Conservation (phyloP, 2,329 filamentous ascomycete species). For the Aspergillus proliferans region DNA sequence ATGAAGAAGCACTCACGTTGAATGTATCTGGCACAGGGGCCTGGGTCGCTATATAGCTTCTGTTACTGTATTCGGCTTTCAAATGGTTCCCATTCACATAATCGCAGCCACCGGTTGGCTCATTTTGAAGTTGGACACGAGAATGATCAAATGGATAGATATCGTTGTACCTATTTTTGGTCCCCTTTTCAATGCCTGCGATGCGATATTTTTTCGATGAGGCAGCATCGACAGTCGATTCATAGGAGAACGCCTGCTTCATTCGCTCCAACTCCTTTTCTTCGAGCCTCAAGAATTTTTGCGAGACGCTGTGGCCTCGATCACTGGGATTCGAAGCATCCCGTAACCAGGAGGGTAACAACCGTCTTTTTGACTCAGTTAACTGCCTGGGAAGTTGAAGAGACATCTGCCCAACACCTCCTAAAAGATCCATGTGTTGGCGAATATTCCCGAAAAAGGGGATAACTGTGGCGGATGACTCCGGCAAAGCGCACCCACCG, state of each 20-base stretch:
- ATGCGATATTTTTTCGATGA: conserved; percentile 57
- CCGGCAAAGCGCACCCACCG: conserved; percentile 78
- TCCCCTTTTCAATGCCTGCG: conserved; percentile 88
- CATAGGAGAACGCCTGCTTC: conserved; percentile 66
- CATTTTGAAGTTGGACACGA: conserved; percentile 69
- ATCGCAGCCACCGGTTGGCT: conserved; percentile 66
- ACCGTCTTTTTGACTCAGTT: conserved; percentile 41
- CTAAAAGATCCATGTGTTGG: conserved; percentile 91
- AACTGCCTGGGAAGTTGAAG: conserved; percentile 54
- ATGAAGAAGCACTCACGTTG: conserved; percentile 54
- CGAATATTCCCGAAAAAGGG: conserved; percentile 95
- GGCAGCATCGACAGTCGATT: conserved; percentile 51
- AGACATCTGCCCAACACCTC: conserved; percentile 77
- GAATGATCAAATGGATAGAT: conserved; percentile 95
- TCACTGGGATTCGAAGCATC: conserved; percentile 61
- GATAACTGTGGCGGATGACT: conserved; percentile 60
- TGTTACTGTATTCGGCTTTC: conserved; percentile 72
- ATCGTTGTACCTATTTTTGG: conserved; percentile 96
- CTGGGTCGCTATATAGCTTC: conserved; percentile 92
- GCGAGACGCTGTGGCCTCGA: conserved; percentile 71
- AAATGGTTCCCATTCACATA: conserved; percentile 94
- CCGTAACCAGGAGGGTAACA: conserved; percentile 71
- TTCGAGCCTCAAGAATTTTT: conserved; percentile 80
- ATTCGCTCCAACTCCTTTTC: conserved; percentile 84
- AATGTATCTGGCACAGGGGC: conserved; percentile 90